phyloP scores from a whole-genome alignment of 495 filamentous ascomycete genomes.

The Neurospora cerealis region DNA sequence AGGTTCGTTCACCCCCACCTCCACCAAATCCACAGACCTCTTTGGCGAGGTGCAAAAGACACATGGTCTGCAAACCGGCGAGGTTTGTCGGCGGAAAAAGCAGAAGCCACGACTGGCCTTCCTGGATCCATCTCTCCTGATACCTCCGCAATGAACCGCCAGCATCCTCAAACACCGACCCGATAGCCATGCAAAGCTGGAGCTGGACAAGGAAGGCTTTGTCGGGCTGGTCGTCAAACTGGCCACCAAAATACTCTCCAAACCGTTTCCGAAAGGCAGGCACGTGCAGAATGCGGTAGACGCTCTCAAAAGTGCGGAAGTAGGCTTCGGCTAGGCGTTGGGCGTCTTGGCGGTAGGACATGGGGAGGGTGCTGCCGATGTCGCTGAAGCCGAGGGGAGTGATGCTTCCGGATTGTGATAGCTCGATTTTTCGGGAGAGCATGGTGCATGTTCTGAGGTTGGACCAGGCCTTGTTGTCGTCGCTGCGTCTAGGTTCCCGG shows the following conservation, averaged over 20 bases:
- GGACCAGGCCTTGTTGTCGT: background rate
- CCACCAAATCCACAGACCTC: slow-evolving; percentile 33
- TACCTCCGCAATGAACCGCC: slow-evolving; percentile 35
- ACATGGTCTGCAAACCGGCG: slow-evolving; percentile 45
- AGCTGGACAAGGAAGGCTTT: slow-evolving; percentile 46
- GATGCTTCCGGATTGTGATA: background rate
- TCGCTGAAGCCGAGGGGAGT: background rate
- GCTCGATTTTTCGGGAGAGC: background rate
- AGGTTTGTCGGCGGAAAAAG: slow-evolving; percentile 34
- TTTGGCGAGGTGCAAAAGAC: slow-evolving; percentile 49
- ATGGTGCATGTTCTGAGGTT: background rate
- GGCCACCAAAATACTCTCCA: slow-evolving; percentile 21
- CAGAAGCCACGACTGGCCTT: slow-evolving; percentile 53
- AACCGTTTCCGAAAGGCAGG: slow-evolving; percentile 44
- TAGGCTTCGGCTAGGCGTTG: slow-evolving; percentile 42
- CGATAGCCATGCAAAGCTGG: slow-evolving; percentile 55
- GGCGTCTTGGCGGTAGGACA: slow-evolving; percentile 10
- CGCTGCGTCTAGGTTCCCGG: background rate
- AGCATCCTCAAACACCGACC: slow-evolving; percentile 45
- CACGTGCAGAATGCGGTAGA: slow-evolving; percentile 44
- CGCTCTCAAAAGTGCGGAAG: slow-evolving; percentile 37
- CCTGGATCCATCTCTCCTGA: slow-evolving; percentile 52
- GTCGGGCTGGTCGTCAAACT: background rate
- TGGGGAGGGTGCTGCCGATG: background rate
- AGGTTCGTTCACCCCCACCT: slow-evolving; percentile 46